Conservation (phyloP, 805 yeast species). For the Saturnispora sekii region DNA sequence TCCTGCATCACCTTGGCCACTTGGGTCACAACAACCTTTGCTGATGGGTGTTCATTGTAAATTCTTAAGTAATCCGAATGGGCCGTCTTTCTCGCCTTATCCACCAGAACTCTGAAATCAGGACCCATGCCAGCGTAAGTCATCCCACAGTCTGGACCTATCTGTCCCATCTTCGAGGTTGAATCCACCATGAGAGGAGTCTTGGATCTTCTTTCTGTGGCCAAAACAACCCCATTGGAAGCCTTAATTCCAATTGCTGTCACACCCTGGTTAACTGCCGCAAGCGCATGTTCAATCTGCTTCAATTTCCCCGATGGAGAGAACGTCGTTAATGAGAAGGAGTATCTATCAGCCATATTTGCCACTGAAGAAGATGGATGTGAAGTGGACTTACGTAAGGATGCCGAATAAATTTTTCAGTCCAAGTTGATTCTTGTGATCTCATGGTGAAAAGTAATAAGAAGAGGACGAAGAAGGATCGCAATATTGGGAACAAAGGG, state of each 20-base stretch:
- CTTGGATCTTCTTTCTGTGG: constrained; percentile 87
- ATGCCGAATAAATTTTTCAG: too few relatives aligned
- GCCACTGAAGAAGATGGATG: constrained; percentile 3
- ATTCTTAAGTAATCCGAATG: constrained; percentile 88
- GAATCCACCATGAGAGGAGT: constrained; percentile 74
- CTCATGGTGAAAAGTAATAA: constrained; percentile 1
- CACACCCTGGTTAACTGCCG: constrained; percentile 97
- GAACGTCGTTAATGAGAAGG: constrained; percentile 93
- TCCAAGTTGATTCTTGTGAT: too few relatives aligned
- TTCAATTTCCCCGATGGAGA: constrained; percentile 98
- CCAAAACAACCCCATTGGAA: constrained; percentile 91
- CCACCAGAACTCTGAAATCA: constrained; percentile 89
- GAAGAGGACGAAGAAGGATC: constrained; percentile 6
- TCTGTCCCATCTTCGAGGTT: constrained; percentile 64
- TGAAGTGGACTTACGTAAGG: too few relatives aligned
- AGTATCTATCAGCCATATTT: constrained; percentile 92
- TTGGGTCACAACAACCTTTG: constrained; percentile 85
- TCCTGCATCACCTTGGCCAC: constrained; percentile 96
- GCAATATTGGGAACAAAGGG: constrained; percentile 3
- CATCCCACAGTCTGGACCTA: constrained; percentile 95
- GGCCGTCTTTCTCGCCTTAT: constrained; percentile 86
- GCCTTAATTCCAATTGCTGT: constrained; percentile 91
- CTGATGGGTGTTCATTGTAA: constrained; percentile 96
- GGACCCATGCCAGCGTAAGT: constrained; percentile 99
- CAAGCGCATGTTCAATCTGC: constrained; percentile 94